phyloP scores from a whole-genome alignment of 2,329 filamentous ascomycete species.

The Knufia petricola region DNA sequence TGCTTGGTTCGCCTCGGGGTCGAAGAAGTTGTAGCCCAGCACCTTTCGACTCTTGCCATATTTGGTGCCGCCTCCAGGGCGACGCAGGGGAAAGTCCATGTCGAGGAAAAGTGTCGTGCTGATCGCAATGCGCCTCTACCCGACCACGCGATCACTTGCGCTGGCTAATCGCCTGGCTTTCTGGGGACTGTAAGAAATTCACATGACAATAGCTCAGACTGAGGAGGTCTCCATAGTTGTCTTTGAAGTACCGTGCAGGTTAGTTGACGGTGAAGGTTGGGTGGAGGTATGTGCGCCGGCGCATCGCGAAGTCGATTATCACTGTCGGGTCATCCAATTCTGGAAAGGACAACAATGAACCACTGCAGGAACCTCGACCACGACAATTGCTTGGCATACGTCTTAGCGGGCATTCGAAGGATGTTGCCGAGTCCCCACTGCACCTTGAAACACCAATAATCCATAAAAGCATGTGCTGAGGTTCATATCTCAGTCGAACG shows the following conservation, averaged over 20 bases:
- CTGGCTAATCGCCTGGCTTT: too few species aligned
- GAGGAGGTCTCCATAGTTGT: neutral
- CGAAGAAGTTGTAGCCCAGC: constrained; percentile 6
- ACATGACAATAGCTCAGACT: too few species aligned
- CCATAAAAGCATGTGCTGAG: neutral
- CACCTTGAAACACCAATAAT: neutral
- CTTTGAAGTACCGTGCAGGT: neutral
- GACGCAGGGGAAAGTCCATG: constrained; percentile 1
- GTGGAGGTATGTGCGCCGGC: neutral
- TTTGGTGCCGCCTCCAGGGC: constrained; percentile 1
- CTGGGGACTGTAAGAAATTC: too few species aligned
- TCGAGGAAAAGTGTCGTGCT: too few species aligned
- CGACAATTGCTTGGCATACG: neutral
- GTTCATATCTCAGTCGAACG: neutral
- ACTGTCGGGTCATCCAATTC: neutral
- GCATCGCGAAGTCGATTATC: neutral
- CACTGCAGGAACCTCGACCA: neutral
- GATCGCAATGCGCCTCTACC: too few species aligned
- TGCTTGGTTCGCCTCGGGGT: neutral
- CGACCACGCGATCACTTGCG: too few species aligned
- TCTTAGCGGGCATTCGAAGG: too few species aligned
- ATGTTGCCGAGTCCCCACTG: neutral
- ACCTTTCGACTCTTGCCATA: constrained; percentile 8
- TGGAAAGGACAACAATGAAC: constrained; percentile 5
- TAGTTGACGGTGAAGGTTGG: neutral